Conservation (phyloP, 73 alveolate genomes). For the Durusdinium trenchii region DNA sequence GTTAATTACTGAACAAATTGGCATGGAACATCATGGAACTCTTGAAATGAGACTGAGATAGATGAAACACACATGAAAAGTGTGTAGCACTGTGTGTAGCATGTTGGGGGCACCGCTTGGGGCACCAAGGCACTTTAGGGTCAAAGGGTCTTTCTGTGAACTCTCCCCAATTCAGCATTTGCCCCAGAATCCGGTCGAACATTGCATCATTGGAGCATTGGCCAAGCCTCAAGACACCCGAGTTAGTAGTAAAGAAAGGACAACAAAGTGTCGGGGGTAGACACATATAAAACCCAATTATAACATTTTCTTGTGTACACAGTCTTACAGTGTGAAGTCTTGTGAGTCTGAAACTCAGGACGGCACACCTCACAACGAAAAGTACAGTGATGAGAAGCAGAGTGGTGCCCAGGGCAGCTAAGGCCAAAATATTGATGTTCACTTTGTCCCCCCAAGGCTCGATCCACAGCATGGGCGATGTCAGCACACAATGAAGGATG, state of each 20-base stretch:
- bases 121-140: neutral
- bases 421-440: slow-evolving; percentile 68
- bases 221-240: slow-evolving; percentile 38
- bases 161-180: slow-evolving; percentile 68
- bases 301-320: neutral
- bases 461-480: slow-evolving; percentile 26
- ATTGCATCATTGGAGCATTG: slow-evolving; percentile 64
- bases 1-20: neutral
- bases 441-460: slow-evolving; percentile 24
- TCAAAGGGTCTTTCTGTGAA: slow-evolving; percentile 23
- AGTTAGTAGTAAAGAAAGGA: neutral
- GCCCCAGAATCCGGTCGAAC: slow-evolving; percentile 49
- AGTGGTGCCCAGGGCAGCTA: slow-evolving; percentile 78
- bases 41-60: neutral
- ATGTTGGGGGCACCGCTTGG: too few species aligned
- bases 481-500: slow-evolving; percentile 82
- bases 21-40: neutral
- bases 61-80: neutral
- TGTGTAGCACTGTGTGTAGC: neutral
- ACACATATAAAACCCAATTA: neutral
- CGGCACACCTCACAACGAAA: slow-evolving; percentile 74
- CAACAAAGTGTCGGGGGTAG: neutral
- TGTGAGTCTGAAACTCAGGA: neutral
- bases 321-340: neutral
- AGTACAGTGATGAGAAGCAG: slow-evolving; percentile 76